These are phyloP conservation scores for Ustilago tritici DNA, from an alignment of 1,284 basidiomycete species.

Conservation along the genomic window DNA sequence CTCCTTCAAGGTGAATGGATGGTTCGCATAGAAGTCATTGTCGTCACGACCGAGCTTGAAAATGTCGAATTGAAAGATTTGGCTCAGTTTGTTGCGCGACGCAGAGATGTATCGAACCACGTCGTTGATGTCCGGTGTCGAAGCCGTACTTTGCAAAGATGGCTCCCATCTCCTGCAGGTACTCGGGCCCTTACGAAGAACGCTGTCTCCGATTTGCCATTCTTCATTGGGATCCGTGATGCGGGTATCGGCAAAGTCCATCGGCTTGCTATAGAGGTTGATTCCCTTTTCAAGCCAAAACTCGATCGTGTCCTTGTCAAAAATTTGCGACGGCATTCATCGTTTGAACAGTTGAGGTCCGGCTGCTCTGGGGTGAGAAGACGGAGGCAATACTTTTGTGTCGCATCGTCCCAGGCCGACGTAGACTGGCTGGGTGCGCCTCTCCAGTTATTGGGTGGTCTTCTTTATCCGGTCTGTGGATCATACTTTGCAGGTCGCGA, in stretches of 20 bases:
- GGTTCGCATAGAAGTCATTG: constrained; percentile 71
- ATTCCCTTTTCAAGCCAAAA: constrained; percentile 83
- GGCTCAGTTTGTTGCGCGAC: constrained; percentile 75
- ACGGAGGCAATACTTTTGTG: constrained; percentile 81
- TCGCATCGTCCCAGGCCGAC: constrained; percentile 79
- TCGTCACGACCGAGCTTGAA: constrained; percentile 73
- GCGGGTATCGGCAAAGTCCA: constrained; percentile 62
- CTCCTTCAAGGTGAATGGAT: constrained; percentile 74
- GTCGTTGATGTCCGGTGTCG: constrained; percentile 70
- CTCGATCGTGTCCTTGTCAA: constrained; percentile 74
- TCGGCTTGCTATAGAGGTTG: constrained; percentile 67
- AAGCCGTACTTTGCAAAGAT: constrained; percentile 65
- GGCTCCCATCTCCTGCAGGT: constrained; percentile 76
- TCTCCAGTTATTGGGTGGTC: constrained; percentile 79
- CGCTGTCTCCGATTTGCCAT: constrained; percentile 75
- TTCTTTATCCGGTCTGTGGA: constrained; percentile 66
- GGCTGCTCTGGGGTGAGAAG: constrained; percentile 79
- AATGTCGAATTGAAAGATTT: constrained; percentile 75
- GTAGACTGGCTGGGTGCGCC: constrained; percentile 79
- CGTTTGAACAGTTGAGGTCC: constrained; percentile 82
- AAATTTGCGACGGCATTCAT: constrained; percentile 73
- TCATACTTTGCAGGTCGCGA: constrained; percentile 78
- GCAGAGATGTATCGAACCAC: constrained; percentile 77
- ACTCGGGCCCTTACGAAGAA: constrained; percentile 71
- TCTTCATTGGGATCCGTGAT: constrained; percentile 73